Evolutionary conservation across 176 grass and related monocot species (phyloP).

Genomic region (Paspalum notatum): DNA sequence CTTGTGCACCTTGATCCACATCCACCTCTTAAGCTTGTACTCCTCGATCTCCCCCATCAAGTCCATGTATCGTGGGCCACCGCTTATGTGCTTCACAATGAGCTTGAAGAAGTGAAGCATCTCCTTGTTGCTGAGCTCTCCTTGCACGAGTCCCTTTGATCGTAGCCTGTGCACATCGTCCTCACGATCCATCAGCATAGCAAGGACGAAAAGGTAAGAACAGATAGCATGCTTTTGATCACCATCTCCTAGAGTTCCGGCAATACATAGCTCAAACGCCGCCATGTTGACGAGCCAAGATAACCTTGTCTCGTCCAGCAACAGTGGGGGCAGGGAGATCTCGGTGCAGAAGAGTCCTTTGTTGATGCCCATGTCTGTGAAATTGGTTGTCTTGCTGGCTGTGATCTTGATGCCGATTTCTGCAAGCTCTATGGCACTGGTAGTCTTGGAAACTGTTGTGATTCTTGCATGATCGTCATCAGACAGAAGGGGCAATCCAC

Average conservation of each 20-base stretch:
- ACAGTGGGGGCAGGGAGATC: neutral
- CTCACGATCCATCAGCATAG: neutral
- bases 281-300: conserved; percentile 12
- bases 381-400: neutral
- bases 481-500: neutral
- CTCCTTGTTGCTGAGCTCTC: neutral
- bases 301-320: neutral
- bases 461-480: no score
- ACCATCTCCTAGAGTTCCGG: fast-evolving
- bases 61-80: neutral
- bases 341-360: neutral
- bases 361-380: neutral
- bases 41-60: neutral
- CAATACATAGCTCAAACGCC: neutral
- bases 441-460: neutral
- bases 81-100: neutral
- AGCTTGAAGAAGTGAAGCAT: neutral
- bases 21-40: neutral
- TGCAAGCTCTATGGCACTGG: neutral
- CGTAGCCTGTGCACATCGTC: conserved; percentile 12
- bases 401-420: neutral
- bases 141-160: neutral
- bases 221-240: neutral
- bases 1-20: neutral
- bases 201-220: neutral